Conservation (phyloP, 805 yeast genomes). For the Yarrowia sp. region DNA sequence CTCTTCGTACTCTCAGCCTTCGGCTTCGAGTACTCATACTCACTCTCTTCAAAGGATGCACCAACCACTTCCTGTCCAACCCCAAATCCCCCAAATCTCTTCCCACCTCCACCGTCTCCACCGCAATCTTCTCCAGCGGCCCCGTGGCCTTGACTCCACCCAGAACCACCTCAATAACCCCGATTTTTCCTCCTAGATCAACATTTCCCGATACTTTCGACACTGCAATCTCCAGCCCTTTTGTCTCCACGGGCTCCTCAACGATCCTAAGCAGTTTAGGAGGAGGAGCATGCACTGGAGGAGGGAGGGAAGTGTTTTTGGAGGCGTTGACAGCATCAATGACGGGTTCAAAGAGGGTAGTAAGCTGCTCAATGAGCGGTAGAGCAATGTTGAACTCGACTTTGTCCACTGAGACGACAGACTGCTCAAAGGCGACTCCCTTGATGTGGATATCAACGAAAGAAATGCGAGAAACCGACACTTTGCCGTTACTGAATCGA, state of each 20-base stretch:
- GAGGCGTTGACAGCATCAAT: neutral
- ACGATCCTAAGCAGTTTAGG: neutral
- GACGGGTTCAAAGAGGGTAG: neutral
- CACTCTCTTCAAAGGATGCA: conserved; percentile 11
- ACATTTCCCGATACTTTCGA: neutral
- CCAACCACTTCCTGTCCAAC: neutral
- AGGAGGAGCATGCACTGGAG: neutral
- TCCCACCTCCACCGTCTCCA: conserved; percentile 1
- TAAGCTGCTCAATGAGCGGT: neutral
- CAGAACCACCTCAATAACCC: neutral
- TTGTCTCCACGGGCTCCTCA: neutral
- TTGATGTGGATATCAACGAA: neutral
- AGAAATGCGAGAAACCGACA: conserved; percentile 1
- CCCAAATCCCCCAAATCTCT: conserved; percentile 9
- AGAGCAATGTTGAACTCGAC: neutral
- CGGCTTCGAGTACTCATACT: neutral
- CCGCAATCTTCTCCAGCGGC: neutral
- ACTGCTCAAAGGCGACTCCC: neutral
- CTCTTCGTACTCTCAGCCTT: too few relatives aligned
- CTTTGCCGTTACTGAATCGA: neutral
- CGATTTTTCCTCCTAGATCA: neutral
- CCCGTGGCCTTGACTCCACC: neutral
- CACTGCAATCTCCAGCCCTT: neutral
- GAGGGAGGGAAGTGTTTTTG: neutral
- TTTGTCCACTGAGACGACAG: neutral